phyloP scores from a whole-genome alignment of 2,329 filamentous ascomycete species.

The Cercospora zeae-maydis region DNA sequence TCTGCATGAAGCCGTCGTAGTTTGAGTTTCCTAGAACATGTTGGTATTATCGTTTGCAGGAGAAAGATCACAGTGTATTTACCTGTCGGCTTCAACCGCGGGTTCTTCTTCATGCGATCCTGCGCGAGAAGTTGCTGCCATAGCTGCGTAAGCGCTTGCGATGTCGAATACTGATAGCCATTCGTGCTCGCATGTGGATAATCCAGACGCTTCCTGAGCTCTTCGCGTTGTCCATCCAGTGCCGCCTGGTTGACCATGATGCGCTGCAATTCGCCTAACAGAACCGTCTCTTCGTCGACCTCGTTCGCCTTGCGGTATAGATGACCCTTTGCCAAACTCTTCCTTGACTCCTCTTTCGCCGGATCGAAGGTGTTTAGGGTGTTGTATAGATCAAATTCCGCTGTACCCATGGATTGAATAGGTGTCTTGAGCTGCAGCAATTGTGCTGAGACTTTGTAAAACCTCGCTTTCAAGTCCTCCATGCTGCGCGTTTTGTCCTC shows the following conservation, averaged over 20 bases:
- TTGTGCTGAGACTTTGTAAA: slow-evolving; percentile 80
- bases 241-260: slow-evolving; percentile 83
- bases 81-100: slow-evolving; percentile 38
- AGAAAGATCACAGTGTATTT: neutral
- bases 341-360: slow-evolving; percentile 71
- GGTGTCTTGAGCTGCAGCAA: slow-evolving; percentile 79
- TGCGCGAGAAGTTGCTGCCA: slow-evolving; percentile 76
- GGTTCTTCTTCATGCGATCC: slow-evolving; percentile 87
- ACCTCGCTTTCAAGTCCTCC: slow-evolving; percentile 88
- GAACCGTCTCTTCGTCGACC: slow-evolving; percentile 83
- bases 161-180: slow-evolving; percentile 65
- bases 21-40: slow-evolving; percentile 22
- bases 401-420: slow-evolving; percentile 78
- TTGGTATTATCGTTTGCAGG: neutral
- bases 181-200: slow-evolving; percentile 65
- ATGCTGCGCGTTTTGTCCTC: slow-evolving; percentile 56
- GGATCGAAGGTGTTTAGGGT: slow-evolving; percentile 84
- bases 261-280: slow-evolving; percentile 85
- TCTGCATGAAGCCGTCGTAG: slow-evolving; percentile 21
- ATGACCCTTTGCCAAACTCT: slow-evolving; percentile 76
- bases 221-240: slow-evolving; percentile 78
- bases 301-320: slow-evolving; percentile 80
- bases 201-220: slow-evolving; percentile 77
- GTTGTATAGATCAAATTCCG: slow-evolving; percentile 79
- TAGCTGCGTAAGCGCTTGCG: slow-evolving; percentile 71